phyloP scores from a whole-genome alignment of 2,329 filamentous ascomycete species.

The Sporothrix pallida region DNA sequence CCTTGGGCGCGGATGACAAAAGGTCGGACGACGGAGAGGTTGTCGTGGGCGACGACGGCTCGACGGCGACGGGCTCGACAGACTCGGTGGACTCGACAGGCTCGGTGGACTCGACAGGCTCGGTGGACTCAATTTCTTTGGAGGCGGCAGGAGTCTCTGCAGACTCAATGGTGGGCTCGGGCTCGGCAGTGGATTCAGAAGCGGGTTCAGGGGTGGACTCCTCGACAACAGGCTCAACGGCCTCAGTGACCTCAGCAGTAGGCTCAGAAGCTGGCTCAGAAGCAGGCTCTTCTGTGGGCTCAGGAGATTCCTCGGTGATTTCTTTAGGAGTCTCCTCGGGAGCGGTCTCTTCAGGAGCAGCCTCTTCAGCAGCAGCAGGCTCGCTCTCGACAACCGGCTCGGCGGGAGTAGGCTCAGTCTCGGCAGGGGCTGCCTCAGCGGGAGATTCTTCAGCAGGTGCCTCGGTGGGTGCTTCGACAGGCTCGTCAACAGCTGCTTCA shows the following conservation, averaged over 20 bases:
- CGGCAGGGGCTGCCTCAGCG: not conserved
- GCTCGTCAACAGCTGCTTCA: too few species aligned
- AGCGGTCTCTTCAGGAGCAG: not conserved
- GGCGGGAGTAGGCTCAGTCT: not conserved
- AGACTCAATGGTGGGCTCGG: not conserved
- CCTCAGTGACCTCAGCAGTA: too few species aligned
- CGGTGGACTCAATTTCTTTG: not conserved
- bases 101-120: not conserved
- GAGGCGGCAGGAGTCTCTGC: not conserved
- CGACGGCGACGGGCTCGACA: not conserved
- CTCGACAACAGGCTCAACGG: not conserved
- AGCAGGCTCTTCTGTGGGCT: constrained; percentile 29
- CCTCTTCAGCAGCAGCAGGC: not conserved
- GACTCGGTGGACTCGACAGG: not conserved
- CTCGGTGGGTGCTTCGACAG: constrained; percentile 20
- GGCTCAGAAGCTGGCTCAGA: not conserved
- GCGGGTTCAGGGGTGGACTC: not conserved
- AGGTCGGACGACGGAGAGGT: not conserved
- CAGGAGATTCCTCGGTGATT: not conserved
- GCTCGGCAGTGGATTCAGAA: not conserved
- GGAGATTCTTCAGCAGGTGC: not conserved
- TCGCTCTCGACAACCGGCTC: constrained; percentile 8
- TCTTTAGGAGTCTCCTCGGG: too few species aligned
- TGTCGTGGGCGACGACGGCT: not conserved
- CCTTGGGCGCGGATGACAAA: not conserved